Evolutionary conservation across 139 green algal genomes (phyloP).

Genomic region (Chlorella sp.): DNA sequence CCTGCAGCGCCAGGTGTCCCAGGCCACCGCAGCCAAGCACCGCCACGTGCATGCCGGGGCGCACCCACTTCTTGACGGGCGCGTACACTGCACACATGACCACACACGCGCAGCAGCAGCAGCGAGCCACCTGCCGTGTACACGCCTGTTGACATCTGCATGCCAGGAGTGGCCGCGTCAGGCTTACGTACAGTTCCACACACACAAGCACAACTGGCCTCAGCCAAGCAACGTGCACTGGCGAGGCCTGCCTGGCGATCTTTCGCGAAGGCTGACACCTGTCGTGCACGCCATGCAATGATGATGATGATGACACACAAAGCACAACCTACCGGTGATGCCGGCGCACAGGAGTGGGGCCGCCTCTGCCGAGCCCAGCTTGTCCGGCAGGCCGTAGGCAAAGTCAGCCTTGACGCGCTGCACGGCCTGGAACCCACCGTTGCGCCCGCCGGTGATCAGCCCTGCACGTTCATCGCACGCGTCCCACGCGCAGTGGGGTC

Average conservation of each 20-base stretch:
- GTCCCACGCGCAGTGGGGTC: no score
- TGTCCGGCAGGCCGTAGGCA: constrained; percentile 32
- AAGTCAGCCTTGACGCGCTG: constrained; percentile 29
- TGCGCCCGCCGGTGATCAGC: background rate
- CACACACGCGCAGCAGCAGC: no score
- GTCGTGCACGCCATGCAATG: background rate
- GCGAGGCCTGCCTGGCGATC: no score
- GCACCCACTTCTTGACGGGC: constrained; percentile 19
- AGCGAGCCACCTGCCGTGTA: no score
- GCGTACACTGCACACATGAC: constrained; percentile 17
- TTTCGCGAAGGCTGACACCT: no score
- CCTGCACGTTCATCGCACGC: no score
- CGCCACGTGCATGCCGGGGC: constrained; percentile 30
- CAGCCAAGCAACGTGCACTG: no score
- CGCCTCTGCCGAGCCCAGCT: constrained; percentile 18
- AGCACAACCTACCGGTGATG: constrained; percentile 4
- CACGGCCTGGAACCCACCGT: constrained; percentile 29
- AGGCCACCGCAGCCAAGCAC: constrained; percentile 48
- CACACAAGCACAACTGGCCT: no score
- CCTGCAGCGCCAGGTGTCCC: constrained; percentile 43
- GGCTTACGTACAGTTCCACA: no score
- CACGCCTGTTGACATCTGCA: no score
- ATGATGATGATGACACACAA: no score
- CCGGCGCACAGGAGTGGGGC: constrained; percentile 42
- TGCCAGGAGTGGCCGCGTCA: no score